phyloP scores from a whole-genome alignment of 2,329 filamentous ascomycete genomes.

The Botryotinia narcissicola region DNA sequence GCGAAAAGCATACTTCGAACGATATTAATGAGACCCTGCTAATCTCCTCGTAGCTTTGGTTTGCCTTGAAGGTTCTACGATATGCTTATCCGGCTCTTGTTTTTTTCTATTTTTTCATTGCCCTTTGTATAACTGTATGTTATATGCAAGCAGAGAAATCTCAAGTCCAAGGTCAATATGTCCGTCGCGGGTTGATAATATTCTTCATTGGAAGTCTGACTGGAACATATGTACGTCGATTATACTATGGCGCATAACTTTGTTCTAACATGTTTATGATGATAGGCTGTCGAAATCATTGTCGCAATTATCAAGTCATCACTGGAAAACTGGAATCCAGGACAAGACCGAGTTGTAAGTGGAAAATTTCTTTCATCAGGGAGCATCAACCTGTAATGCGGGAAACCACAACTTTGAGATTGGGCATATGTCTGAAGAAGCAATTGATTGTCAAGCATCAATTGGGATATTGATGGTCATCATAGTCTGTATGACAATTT shows the following conservation, averaged over 20 bases:
- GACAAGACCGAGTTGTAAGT: conserved; percentile 37
- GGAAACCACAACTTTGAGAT: no score
- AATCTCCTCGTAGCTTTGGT: conserved; percentile 24
- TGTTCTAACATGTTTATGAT: conserved; percentile 37
- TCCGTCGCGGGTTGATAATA: conserved; percentile 46
- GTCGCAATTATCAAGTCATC: conserved; percentile 31
- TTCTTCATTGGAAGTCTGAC: conserved; percentile 41
- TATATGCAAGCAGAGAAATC: conserved; percentile 50
- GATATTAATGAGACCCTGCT: neutral
- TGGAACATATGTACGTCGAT: conserved; percentile 42
- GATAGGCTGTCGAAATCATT: conserved; percentile 37
- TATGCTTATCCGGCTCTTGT: conserved; percentile 57
- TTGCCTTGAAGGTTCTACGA: conserved; percentile 43
- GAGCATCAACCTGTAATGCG: neutral
- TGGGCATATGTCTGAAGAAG: neutral
- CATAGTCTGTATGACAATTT: neutral
- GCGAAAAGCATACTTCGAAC: neutral
- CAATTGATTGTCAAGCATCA: neutral
- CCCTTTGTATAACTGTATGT: conserved; percentile 52
- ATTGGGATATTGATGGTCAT: neutral
- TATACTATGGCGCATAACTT: neutral
- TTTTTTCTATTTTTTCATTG: conserved; percentile 56
- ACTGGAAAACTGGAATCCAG: conserved; percentile 29
- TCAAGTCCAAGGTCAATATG: conserved; percentile 40
- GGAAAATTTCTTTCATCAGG: neutral